Percentiles rank a stretch among this genome's conserved stretches.
phyloP scores from a whole-genome alignment of 148 eudicot species.

The Pouteria glomerata region DNA sequence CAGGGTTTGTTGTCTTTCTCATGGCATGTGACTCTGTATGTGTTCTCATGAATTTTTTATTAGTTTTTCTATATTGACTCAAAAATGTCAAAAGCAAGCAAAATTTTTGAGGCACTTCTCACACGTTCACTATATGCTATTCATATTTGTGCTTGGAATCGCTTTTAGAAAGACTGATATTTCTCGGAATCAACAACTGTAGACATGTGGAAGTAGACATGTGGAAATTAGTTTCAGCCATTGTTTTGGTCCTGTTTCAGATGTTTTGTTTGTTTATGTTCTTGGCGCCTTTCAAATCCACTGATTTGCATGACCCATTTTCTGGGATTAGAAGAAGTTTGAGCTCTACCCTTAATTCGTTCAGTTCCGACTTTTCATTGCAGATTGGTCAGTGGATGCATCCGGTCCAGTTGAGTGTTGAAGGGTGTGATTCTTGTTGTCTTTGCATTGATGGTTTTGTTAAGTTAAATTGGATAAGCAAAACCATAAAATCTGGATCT shows the following conservation, averaged over 20 bases:
- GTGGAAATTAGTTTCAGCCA: constrained; percentile 11
- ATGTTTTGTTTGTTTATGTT: neutral
- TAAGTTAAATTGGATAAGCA: neutral
- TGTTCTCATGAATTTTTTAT: neutral
- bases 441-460: neutral
- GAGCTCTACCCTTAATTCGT: constrained; percentile 8
- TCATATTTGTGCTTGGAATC: neutral
- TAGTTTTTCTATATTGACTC: neutral
- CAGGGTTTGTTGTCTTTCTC: too few relatives aligned
- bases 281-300: neutral
- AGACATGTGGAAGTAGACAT: constrained; percentile 7
- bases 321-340: constrained; percentile 12
- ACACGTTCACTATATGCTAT: neutral
- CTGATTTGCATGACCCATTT: neutral
- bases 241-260: neutral
- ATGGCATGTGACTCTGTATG: too few relatives aligned
- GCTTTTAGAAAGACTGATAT: neutral
- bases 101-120: neutral
- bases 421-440: constrained; percentile 19
- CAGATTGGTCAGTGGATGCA: constrained; percentile 7
- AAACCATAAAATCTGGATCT: neutral
- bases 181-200: neutral
- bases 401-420: constrained; percentile 18
- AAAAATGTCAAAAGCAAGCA: neutral
- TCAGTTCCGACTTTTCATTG: constrained; percentile 14